Base-by-base conservation (phyloP, 495 filamentous ascomycete genomes). In the Podospora appendiculata region DNA sequence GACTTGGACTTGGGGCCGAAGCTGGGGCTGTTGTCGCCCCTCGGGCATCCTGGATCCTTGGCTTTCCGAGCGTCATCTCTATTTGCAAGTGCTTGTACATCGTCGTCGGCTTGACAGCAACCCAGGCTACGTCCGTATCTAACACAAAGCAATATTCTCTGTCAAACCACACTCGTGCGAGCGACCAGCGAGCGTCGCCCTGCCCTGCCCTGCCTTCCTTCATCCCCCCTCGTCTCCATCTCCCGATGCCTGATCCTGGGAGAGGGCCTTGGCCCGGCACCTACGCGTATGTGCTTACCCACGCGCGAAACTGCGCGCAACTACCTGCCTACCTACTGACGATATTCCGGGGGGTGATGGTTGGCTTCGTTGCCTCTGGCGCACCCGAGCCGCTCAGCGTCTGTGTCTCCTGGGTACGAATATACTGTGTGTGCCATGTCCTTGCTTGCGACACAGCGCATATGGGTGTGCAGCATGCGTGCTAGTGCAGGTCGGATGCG, bases 41-140 rank as follows among this genome's bases (percentile, higher is more conserved):
- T 51, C 44, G 46, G 53, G 42, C n/a, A 41, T 43, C 48, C 41
- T 45, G 39, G 47, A 42, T 35, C 41, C 51, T 41, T 51, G 48
- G 43, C 32, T 35, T 25, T 47, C 45, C 47, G 48, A 45, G 34
- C 35, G 8, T 44, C 12, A 32, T 48, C 32, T 6, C 13, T 33
- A 41, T 43, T 42, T 39, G 45, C 42, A 42, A 32, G 17, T 34
- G 40, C 51, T 14, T 51, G 40, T 51, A 47, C 55, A 52, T 38
- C 52, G n/a, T 48, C n/a, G 46, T 41, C 53, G 19, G 45, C 51
- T 41, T 57, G 55, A 52, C 53, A 61, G 51, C 53, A 53, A 33
- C 53, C 35, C 47, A 36, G 46, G 55, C 58, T 66, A 66, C 63
- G 63, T 55, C 53, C 63, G 63, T 66, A 66, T 55, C 58, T 57